Base-by-base conservation (phyloP, 371 early-diverging fungal genomes). In the Lichtheimia ornata region DNA sequence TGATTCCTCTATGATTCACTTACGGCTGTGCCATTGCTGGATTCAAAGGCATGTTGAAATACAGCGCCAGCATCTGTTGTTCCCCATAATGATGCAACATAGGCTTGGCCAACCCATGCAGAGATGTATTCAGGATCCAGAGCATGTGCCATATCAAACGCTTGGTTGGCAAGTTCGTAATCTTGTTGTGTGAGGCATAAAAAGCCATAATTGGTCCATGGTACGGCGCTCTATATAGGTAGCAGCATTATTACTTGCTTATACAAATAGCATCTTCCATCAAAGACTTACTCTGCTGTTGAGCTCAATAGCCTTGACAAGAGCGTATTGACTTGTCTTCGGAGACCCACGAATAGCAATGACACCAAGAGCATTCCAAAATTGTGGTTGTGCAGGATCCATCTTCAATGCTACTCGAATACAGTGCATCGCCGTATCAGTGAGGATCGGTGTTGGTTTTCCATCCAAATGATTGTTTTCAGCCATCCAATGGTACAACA, bases 131-230 rank as follows among this genome's bases (percentile, higher is more conserved):
- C 94, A 1, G 96, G 95, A 53, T 95, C 94, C 11, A 88, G 59
- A 1, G 86, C 81, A 64, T 92, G 92, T 0, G 93, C 92, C 24
- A 80, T 83, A 0, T 81, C 70, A 65, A 95, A 96, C 1, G 91
- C 88, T 56, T 86, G 82, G 53, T 82, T 81, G 0, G 94, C 93
- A 40, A 97, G 81, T 40, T 92, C 93, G 30, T 85, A 66, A 59
- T 97, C 96, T 20, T 85, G 78, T 35, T 85, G 73, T 1, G 85
- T 67, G 25, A 94, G 61, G 66, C 90, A 94, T n/a, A 95, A 66
- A 69, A 86, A 90, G 0, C 95, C 97, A 53, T 93, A 82, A 63
- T 94, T 95, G 2, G 90, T 83, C 94, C 94, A 95, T 4, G 91
- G 71, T 4, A 81, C 81, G 2, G 91, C 85, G 55, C 77, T 81